A percentile compares a stretch with the other conserved stretches of the same genome.
Evolutionary conservation across 2,329 filamentous ascomycete genomes (phyloP).

Genomic region (Niveomyces coronatus): DNA sequence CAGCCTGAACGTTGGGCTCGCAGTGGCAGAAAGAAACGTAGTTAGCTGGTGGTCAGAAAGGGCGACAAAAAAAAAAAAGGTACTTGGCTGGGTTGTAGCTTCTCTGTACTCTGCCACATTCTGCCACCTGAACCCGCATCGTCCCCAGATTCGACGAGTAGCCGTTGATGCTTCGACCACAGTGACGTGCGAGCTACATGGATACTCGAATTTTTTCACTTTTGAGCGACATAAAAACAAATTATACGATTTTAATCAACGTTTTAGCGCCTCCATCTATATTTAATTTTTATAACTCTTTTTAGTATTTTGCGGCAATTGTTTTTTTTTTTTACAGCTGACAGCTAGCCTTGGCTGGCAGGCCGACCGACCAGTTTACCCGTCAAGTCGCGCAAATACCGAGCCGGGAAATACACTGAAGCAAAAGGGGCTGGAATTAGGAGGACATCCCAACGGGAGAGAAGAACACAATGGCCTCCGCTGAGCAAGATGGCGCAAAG

Average conservation of each 20-base stretch:
- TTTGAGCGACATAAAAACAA: too few relatives aligned
- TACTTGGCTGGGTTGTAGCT: conserved; percentile 6
- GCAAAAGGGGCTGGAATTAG: too few relatives aligned
- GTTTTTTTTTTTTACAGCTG: too few relatives aligned
- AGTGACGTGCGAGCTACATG: conserved; percentile 8
- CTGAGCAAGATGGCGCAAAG: not conserved
- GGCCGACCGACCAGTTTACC: too few relatives aligned
- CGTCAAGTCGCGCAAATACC: too few relatives aligned
- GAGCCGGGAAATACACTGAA: too few relatives aligned
- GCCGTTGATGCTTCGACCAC: conserved; percentile 1
- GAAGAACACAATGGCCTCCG: conserved; percentile 2
- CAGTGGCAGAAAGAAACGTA: conserved; percentile 5
- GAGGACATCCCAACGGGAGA: too few relatives aligned
- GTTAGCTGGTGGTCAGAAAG: too few relatives aligned
- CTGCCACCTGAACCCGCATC: conserved; percentile 3
- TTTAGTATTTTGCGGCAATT: too few relatives aligned
- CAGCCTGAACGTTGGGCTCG: not conserved
- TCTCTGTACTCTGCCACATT: conserved; percentile 6
- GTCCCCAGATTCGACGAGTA: conserved; percentile 10
- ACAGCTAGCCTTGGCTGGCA: too few relatives aligned
- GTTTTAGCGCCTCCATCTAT: too few relatives aligned
- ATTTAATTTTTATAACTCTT: too few relatives aligned
- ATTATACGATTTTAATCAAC: conserved; percentile 1
- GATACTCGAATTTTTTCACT: conserved; percentile 2
- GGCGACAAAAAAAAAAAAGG: not conserved